Evolutionary conservation across 1,284 basidiomycete species (phyloP), one percentile per base, ranked within the genome.

Genomic region (Rhodotorula sp.): DNA sequence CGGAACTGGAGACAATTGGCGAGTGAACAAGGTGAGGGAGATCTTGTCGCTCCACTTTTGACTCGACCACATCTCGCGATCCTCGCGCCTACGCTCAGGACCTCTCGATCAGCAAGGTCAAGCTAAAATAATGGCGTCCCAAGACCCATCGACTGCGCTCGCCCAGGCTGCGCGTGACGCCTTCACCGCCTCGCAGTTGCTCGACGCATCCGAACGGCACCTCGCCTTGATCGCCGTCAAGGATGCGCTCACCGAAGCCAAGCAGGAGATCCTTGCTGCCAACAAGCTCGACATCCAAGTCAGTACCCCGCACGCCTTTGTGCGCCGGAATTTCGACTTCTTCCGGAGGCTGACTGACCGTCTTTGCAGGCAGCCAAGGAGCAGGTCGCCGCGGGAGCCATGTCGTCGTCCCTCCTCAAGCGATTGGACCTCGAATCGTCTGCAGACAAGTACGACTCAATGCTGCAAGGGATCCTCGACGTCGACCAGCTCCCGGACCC

Each of bases 391-490:
- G 86, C 89, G 1, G 94, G 93, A 5, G 88, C 89, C 55, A 92
- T 99, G 82, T 90, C 93, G 0, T 82, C 85, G 3, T 87, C 94
- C 1, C 83, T 99, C 60, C 83, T 95, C 23, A 91, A 90, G 60
- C 88, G 97, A 19, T 85, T 99, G 26, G 94, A 98, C 80, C 86
- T 99, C 18, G 86, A 86, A 67, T 87, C 87, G 67, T 81, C 81
- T 49, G 85, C 89, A 19, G 92, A 93, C 76, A 99, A 99, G 82
- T 99, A 93, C 91, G 89, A 92, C 56, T 87, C 89, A 0, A 95
- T 98, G 90, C 84, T 99, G 7, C 88, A 93, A 73, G 95, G 95
- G 23, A 86, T 99, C 54, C 80, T 85, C 16, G 94, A 97, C 78
- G 95, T 99, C 12, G 92, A 92, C 10, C 80, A 83, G 6, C 86